Evolutionary conservation across 352 stramenopile species (phyloP), one percentile per base, ranked within the genome.

Genomic region (Phytophthora colocasiae): DNA sequence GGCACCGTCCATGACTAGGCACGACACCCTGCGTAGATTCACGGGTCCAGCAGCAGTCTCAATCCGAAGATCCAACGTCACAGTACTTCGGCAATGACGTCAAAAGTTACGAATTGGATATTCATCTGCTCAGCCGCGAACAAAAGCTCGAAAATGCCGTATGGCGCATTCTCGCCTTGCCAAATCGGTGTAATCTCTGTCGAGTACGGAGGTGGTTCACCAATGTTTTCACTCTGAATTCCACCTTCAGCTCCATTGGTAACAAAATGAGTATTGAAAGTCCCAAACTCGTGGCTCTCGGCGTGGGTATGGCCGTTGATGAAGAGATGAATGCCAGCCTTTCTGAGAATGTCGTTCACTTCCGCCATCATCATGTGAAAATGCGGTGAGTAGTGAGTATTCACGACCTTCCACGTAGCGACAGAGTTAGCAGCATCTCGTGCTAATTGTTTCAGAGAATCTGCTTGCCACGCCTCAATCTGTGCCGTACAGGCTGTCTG

Each of bases 301-400:
- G 78, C 85, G 52, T 93, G 84, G 3, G 79, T 93, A 70, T 93
- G 84, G 34, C 85, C 85, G 63, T 91, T 91, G 41, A 93, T 82
- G 61, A 75, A 91, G 24, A 87, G 64, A 17, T 90, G 77, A 7
- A 91, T 67, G 55, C 71, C 73, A 29, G 63, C 71, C 26, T 73
- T 78, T 9, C 70, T 56, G 6, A 90, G 58, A 71, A 87, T 77
- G 1, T 74, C 44, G 55, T 89, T 88, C 73, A 86, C 85, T 34
- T 89, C 73, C 17, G 71, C 56, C 80, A 91, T 91, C 75, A 89
- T 84, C 80, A 91, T 90, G 77, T 91, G 83, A 44, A 88, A 89
- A 56, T 89, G 78, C 27, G 83, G 83, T 17, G 80, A 89, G 68
- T 92, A 90, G 69, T 92, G 81, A n/a, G 83, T 83, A 57, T 90